A percentile compares a stretch with the other conserved stretches of the same genome.
phyloP scores from a whole-genome alignment of 73 alveolate genomes.

The Urostyla sp. region DNA sequence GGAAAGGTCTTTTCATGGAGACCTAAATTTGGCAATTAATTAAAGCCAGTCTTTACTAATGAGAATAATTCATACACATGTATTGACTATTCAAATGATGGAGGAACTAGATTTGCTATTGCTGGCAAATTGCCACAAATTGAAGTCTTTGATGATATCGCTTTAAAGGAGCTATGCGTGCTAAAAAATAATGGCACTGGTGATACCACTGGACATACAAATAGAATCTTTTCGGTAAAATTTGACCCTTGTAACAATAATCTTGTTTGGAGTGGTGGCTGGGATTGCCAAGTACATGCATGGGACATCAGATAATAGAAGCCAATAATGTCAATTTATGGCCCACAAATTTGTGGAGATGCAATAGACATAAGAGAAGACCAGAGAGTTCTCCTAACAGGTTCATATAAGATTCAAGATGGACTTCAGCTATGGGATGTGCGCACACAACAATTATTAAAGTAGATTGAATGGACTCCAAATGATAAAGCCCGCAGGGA shows the following conservation, averaged over 20 bases:
- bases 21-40: conserved; percentile 15
- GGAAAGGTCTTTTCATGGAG: conserved; percentile 53
- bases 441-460: conserved; percentile 30
- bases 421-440: conserved; percentile 80
- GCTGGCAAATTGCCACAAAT: conserved; percentile 83
- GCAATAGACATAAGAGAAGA: conserved; percentile 70
- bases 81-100: conserved; percentile 87
- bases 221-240: conserved; percentile 82
- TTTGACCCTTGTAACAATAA: conserved; percentile 67
- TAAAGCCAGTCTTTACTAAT: background rate
- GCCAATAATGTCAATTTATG: conserved; percentile 63
- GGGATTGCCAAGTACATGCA: conserved; percentile 81
- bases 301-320: conserved; percentile 75
- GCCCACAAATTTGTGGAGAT: conserved; percentile 89
- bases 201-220: conserved; percentile 74
- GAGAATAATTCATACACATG: conserved; percentile 84
- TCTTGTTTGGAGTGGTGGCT: conserved; percentile 83
- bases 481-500: background rate
- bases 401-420: conserved; percentile 71
- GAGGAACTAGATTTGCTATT: conserved; percentile 75
- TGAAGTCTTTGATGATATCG: conserved; percentile 48
- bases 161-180: background rate
- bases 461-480: conserved; percentile 55
- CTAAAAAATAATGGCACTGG: conserved; percentile 2
- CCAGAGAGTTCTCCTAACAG: conserved; percentile 61